Conservation (phyloP, 495 filamentous ascomycete species). For the Chaetomium cochliodes region DNA sequence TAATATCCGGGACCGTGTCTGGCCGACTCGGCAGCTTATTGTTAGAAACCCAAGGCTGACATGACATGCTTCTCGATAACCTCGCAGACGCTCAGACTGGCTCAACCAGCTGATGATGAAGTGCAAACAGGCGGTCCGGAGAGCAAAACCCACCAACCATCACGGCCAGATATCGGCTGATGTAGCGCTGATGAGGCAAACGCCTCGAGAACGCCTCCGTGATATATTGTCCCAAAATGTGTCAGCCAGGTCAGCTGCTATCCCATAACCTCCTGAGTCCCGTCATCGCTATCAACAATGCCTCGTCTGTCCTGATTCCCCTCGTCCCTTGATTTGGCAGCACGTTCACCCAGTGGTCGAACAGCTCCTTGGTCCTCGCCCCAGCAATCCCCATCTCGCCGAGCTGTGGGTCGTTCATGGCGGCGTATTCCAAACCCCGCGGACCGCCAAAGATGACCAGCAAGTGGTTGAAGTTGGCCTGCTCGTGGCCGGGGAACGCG, state of each 20-base stretch:
- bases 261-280: constrained; percentile 57
- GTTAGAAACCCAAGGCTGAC: neutral
- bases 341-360: constrained; percentile 76
- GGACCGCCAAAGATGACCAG: constrained; percentile 73
- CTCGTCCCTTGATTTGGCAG: constrained; percentile 71
- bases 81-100: neutral
- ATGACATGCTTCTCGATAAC: neutral
- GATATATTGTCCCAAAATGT: neutral
- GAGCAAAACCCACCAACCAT: neutral
- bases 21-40: neutral
- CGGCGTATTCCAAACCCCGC: constrained; percentile 66
- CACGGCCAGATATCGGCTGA: neutral
- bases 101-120: neutral
- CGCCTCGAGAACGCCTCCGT: neutral
- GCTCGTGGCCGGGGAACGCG: constrained; percentile 44
- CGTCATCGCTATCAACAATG: constrained; percentile 66
- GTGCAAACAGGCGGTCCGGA: neutral
- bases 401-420: constrained; percentile 62
- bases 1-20: neutral
- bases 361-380: constrained; percentile 59
- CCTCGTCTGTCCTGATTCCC: constrained; percentile 76
- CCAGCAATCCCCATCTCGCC: constrained; percentile 54
- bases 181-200: neutral
- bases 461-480: constrained; percentile 60
- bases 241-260: constrained; percentile 27